Base-by-base conservation (phyloP, 306 rosid species). In the Pterocarpus santalinus region DNA sequence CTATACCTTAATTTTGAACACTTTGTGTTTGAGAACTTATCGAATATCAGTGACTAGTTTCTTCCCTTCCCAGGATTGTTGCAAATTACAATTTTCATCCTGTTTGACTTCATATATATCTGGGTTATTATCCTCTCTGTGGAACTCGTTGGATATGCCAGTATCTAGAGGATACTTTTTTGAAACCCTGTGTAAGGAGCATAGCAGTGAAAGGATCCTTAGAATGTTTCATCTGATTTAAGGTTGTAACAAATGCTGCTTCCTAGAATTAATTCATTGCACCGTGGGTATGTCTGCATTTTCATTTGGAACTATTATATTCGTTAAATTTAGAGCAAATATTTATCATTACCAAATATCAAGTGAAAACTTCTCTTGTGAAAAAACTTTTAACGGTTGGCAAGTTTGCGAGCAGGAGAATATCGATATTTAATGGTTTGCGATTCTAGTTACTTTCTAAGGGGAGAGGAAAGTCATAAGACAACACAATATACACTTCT, bases 41-140 rank as follows among this genome's bases (percentile, higher is more conserved):
- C 16, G n/a, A 58, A 62, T 73, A 78, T 83, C 73, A 73, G 64
- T 74, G 58, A 5, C 32, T 53, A 58, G 13, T 46, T n/a, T 67
- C 44, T 67, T 79, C 11, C 1, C 4, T 73, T 17, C 52, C 15
- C 16, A 33, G 0, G 53, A 10, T 22, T 47, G n/a, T 51, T 76
- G 44, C 69, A 4, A 7, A 15, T 22, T 35, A 65, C 10, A 4
- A 9, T 28, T 22, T 57, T 0, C 41, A 4, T 58, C 2, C 5
- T 4, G 43, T 28, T 76, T 58, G 4, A 0, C 5, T 41, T 76
- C 39, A 5, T 47, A 35, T 43, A 22, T 66, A 38, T 7, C 28
- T 16, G 52, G 72, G 49, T 35, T 22, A 30, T 1, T 35, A 1
- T 1, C n/a, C 47, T 65, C 32, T 12, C 1, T 34, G 14, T 36